These are phyloP conservation scores for carrot (Daucus carota) DNA, from an alignment of 129 eudicot genomes.

Conservation along the genomic window DH1_v3.0 NC_030383.2:2022001-2022500, in stretches of 20 bases:
- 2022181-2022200: neutral
- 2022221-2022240: neutral
- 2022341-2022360: neutral
- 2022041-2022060: conserved; percentile 13
- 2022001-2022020: conserved; percentile 45
- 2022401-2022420: neutral
- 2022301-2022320: neutral
- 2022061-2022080: conserved; percentile 14
- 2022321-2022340: neutral
- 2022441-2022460: no score
- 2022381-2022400: neutral
- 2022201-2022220: neutral
- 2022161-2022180: neutral
- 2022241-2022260: neutral
- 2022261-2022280: neutral
- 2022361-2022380: neutral
- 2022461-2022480: no score
- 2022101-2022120: conserved; percentile 4
- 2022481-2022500: no score
- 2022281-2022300: neutral
- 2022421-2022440: neutral
- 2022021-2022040: conserved; percentile 17
- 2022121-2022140: conserved; percentile 4
- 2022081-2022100: neutral
- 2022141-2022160: conserved; percentile 6